Conservation (phyloP, 352 stramenopile species). For the Phytophthora vignae region DNA sequence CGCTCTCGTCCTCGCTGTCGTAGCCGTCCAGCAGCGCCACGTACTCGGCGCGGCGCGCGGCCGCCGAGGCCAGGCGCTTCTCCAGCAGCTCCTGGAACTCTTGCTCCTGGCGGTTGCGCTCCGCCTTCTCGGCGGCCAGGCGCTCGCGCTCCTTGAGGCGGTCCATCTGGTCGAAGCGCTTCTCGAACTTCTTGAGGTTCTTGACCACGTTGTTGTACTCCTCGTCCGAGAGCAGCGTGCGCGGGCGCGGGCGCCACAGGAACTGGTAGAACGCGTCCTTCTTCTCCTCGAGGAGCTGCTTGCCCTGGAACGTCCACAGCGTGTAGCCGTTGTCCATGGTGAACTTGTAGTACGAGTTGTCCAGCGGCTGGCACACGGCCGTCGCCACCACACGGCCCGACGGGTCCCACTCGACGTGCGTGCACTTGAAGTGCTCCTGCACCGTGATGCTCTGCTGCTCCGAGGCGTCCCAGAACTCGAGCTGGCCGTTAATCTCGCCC, state of each 20-base stretch:
- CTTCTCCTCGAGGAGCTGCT: conserved; percentile 93
- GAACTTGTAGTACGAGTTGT: conserved; percentile 97
- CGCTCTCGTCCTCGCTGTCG: conserved; percentile 83
- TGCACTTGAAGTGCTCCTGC: conserved; percentile 99
- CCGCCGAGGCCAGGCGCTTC: conserved; percentile 41
- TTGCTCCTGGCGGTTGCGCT: conserved; percentile 73
- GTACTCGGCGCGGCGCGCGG: conserved; percentile 62
- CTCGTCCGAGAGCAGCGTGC: conserved; percentile 92
- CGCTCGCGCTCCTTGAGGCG: conserved; percentile 86
- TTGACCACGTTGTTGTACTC: conserved; percentile 96
- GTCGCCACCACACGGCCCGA: conserved; percentile 95
- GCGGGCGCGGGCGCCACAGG: conserved; percentile 92
- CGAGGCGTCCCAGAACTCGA: conserved; percentile 99
- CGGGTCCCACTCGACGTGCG: conserved; percentile 98
- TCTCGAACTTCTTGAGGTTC: conserved; percentile 98
- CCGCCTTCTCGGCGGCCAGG: conserved; percentile 62
- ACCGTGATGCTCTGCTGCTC: conserved; percentile 94
- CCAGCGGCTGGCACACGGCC: conserved; percentile 96
- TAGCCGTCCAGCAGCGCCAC: conserved; percentile 77
- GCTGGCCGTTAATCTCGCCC: conserved; percentile 94
- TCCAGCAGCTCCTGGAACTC: conserved; percentile 80
- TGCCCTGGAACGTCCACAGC: conserved; percentile 98
- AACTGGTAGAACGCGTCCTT: conserved; percentile 98
- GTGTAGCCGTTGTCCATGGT: conserved; percentile 99
- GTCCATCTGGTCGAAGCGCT: conserved; percentile 90